Conservation (phyloP, 345 rosid genomes). For the Populus ilicifolia region DNA sequence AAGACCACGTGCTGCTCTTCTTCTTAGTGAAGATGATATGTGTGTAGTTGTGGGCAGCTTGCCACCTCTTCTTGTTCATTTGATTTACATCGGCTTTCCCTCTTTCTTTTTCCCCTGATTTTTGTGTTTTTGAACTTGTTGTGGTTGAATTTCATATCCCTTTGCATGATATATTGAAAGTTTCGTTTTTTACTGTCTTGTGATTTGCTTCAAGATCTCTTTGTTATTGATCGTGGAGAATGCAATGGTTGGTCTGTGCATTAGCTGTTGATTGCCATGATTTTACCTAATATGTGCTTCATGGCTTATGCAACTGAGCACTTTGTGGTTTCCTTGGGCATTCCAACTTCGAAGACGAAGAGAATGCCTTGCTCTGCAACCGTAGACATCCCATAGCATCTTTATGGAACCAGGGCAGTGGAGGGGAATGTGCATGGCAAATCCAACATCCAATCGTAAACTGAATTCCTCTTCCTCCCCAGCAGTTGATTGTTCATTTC, state of each 20-base stretch:
- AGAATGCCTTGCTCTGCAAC: no score
- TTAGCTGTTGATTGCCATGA: no score
- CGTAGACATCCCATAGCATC: no score
- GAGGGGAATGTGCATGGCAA: no score
- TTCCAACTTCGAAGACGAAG: no score
- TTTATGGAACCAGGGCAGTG: no score
- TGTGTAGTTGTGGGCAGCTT: constrained; percentile 10
- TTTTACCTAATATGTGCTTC: no score
- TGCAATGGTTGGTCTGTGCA: not conserved
- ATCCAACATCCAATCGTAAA: not conserved
- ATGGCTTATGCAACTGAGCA: no score
- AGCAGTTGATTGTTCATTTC: no score
- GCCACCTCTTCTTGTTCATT: not conserved
- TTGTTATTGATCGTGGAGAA: not conserved
- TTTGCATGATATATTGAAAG: not conserved
- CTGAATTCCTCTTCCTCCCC: no score
- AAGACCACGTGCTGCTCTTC: constrained; percentile 81
- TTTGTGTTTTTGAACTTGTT: not conserved
- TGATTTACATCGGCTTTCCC: not conserved
- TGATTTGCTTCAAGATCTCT: not conserved
- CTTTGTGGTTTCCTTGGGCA: no score
- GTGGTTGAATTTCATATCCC: not conserved
- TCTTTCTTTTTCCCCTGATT: not conserved
- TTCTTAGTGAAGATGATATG: constrained; percentile 30
- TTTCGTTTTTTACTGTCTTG: not conserved